Evolutionary conservation across 192 early-diverging fungal species (phyloP), one percentile per base, ranked within the genome.

Genomic region (Rhizophagus sp.): DNA sequence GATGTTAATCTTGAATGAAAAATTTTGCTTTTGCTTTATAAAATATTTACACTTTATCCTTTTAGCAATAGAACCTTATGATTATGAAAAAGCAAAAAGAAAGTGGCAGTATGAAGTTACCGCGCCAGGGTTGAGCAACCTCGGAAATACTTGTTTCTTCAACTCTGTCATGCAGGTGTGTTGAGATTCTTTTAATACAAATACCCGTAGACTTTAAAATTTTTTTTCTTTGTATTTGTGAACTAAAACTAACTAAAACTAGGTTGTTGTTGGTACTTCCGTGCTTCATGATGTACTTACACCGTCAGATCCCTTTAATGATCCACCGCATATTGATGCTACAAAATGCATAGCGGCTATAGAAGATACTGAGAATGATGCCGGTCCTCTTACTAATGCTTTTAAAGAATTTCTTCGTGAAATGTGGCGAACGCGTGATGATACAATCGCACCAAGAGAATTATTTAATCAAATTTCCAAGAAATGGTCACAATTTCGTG

Each of bases 131-230:
- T 81, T 95, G 15, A 76, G 65, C 17, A 95, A 95, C 73, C 85
- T 95, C 65, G 93, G 94, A 22, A 94, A 95, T 69, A 94, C 94
- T 1, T 94, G 94, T 78, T 94, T 95, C 71, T 95, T 95, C 83
- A 95, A 94, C 75, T 90, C 91, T 17, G 88, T 92, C 22, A 84
- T 92, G 78, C 93, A 94, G 87, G 88, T 85, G 39, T 27, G 70
- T 65, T 25, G 7, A 41, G 7, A 41, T 41, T 36, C 1, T 36
- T n/a, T 64, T n/a, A 6, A 71, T 17, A 11, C 25, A 47, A 9
- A 25, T 72, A 47, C 7, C 9, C 11, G 2, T 47, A 19, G 49
- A 47, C 10, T 9, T 47, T 3, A 19, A 12, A 69, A 15, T 30
- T 36, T 12, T 66, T 30, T 67, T 0, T 4, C 10, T 69, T 36